phyloP scores from a whole-genome alignment of 208 protist genomes.

The Acanthamoeba polyphaga region DNA sequence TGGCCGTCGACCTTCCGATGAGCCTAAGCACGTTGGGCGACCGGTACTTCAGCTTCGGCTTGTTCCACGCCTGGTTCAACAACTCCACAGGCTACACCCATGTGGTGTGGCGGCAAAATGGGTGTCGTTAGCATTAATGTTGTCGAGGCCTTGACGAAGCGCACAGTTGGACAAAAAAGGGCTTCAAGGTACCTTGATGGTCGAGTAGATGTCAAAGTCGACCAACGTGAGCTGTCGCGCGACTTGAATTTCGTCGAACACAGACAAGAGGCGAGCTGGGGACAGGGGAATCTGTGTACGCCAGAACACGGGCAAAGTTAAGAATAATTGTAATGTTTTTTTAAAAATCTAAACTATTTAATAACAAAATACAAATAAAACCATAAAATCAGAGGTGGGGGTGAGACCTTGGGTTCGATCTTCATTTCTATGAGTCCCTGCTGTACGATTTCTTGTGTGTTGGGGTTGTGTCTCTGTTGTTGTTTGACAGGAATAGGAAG shows the following conservation, averaged over 20 bases:
- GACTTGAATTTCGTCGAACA: conserved; percentile 71
- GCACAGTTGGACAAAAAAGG: neutral
- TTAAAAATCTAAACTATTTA: neutral
- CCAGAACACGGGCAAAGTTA: neutral
- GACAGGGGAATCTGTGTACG: conserved; percentile 30
- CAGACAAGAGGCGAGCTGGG: conserved; percentile 26
- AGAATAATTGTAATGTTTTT: neutral
- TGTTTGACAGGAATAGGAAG: neutral
- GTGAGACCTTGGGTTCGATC: conserved; percentile 43
- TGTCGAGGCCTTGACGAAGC: neutral
- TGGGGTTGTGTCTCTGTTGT: conserved; percentile 17
- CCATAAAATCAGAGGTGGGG: neutral
- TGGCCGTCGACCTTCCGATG: conserved; percentile 86
- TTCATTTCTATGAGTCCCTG: conserved; percentile 64
- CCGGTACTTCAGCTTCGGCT: conserved; percentile 83
- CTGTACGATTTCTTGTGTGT: conserved; percentile 54
- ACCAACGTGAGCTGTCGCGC: conserved; percentile 85
- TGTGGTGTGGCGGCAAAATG: conserved; percentile 26
- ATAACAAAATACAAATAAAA: too few species aligned
- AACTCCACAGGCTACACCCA: conserved; percentile 85
- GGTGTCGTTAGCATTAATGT: neutral
- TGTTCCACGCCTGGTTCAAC: conserved; percentile 88
- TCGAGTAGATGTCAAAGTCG: conserved; percentile 86
- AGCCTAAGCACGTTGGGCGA: conserved; percentile 87
- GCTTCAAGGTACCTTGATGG: conserved; percentile 67